Conservation (phyloP, 495 filamentous ascomycete species). For the Lineolata rhizophorae region DNA sequence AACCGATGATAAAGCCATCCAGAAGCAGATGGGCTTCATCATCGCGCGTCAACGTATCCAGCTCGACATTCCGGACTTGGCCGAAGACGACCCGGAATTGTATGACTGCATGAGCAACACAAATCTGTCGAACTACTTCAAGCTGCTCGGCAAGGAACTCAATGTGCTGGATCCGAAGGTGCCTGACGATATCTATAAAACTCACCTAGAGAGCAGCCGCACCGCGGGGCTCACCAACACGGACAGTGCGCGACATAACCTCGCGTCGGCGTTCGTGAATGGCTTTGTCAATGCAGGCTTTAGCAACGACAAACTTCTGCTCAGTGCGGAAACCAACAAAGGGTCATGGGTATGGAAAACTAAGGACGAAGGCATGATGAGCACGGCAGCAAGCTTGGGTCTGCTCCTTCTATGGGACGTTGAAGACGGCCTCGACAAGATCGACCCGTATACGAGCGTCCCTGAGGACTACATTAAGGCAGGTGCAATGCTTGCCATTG, state of each 20-base stretch:
- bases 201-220: slow-evolving; percentile 83
- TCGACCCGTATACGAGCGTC: slow-evolving; percentile 78
- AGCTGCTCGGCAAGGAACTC: slow-evolving; percentile 78
- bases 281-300: slow-evolving; percentile 91
- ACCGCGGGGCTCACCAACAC: slow-evolving; percentile 82
- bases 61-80: slow-evolving; percentile 35
- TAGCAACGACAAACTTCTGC: slow-evolving; percentile 91
- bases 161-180: slow-evolving; percentile 94
- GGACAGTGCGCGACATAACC: slow-evolving; percentile 85
- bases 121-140: slow-evolving; percentile 77
- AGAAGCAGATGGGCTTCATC: slow-evolving; percentile 88
- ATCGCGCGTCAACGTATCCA: slow-evolving; percentile 79
- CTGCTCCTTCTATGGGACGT: slow-evolving; percentile 82
- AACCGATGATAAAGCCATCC: slow-evolving; percentile 58
- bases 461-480: slow-evolving; percentile 72
- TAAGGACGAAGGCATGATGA: slow-evolving; percentile 93
- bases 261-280: slow-evolving; percentile 92
- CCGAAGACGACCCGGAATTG: slow-evolving; percentile 50
- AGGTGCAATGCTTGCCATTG: slow-evolving; percentile 70
- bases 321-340: slow-evolving; percentile 54
- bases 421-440: slow-evolving; percentile 68
- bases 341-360: slow-evolving; percentile 97
- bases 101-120: slow-evolving; percentile 70
- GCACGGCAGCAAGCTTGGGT: slow-evolving; percentile 79
- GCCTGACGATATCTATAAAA: slow-evolving; percentile 98